Percentiles rank a stretch among this genome's conserved stretches.
Evolutionary conservation across 2,329 filamentous ascomycete genomes (phyloP).

Genomic region (Calonectria ilicicola): DNA sequence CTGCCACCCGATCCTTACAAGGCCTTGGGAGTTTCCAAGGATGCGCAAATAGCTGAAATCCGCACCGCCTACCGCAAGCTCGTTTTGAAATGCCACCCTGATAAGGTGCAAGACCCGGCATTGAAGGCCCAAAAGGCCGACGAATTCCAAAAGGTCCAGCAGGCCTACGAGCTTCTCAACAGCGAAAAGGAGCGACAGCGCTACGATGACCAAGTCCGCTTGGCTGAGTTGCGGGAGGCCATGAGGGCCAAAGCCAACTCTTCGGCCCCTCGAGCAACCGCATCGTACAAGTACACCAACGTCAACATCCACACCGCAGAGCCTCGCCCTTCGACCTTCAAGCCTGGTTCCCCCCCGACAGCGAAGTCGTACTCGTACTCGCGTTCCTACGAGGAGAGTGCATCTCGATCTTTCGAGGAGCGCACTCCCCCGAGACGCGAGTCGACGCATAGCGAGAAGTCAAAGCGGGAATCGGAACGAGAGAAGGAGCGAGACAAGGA

Average conservation of each 20-base stretch:
- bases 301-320: constrained; percentile 60
- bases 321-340: constrained; percentile 57
- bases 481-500: constrained; percentile 35
- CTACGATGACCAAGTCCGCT: constrained; percentile 81
- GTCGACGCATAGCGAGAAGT: constrained; percentile 57
- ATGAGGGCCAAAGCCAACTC: constrained; percentile 57
- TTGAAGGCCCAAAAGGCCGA: constrained; percentile 83
- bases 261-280: constrained; percentile 57
- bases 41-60: constrained; percentile 78
- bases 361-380: constrained; percentile 42
- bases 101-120: constrained; percentile 85
- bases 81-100: constrained; percentile 88
- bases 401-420: constrained; percentile 60
- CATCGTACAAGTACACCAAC: constrained; percentile 47
- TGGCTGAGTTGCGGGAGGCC: constrained; percentile 74
- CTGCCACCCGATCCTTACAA: constrained; percentile 81
- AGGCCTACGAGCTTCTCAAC: constrained; percentile 91
- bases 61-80: constrained; percentile 86
- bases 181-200: constrained; percentile 78
- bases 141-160: constrained; percentile 92
- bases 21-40: constrained; percentile 78
- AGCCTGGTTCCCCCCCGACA: constrained; percentile 48
- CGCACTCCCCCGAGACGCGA: constrained; percentile 55
- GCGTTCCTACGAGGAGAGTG: constrained; percentile 60
- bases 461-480: constrained; percentile 54